These are phyloP conservation scores for Neofusicoccum umdonicola DNA, from an alignment of 2,329 filamentous ascomycete genomes.

Conservation along the genomic window DNA sequence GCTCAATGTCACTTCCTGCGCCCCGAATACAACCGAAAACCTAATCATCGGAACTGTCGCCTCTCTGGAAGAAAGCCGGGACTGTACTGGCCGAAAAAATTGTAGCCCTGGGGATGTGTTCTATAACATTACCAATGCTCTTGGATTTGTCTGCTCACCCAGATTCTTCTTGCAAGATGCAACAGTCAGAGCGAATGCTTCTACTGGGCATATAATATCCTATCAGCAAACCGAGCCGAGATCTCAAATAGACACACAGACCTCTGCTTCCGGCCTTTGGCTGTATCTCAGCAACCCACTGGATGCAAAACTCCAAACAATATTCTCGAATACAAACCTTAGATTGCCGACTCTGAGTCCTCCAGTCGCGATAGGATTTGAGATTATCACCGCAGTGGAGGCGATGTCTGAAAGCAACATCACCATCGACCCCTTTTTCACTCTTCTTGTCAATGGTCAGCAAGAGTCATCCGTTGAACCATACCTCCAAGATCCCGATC, in stretches of 20 bases:
- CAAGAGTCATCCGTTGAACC: background rate
- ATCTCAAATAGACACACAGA: background rate
- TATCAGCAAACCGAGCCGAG: background rate
- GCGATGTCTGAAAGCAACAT: background rate
- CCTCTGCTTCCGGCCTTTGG: background rate
- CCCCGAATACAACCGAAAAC: background rate
- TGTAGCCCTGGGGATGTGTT: background rate
- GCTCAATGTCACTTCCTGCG: background rate
- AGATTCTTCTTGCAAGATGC: background rate
- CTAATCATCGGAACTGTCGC: background rate
- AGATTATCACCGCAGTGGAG: background rate
- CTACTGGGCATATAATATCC: background rate
- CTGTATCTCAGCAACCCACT: background rate
- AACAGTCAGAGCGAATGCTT: background rate
- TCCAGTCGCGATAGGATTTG: background rate
- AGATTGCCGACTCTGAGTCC: background rate
- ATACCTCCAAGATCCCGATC: background rate
- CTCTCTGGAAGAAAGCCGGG: background rate
- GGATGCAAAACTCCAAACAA: background rate
- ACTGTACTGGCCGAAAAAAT: background rate
- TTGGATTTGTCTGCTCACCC: background rate
- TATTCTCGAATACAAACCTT: background rate
- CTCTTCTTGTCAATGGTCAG: background rate
- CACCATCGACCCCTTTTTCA: background rate
- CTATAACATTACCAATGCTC: background rate